A percentile compares a stretch with the other conserved stretches of the same genome.
These are phyloP conservation scores for Begonia masoniana DNA, from an alignment of 306 rosid genomes.

Conservation along the genomic window DNA sequence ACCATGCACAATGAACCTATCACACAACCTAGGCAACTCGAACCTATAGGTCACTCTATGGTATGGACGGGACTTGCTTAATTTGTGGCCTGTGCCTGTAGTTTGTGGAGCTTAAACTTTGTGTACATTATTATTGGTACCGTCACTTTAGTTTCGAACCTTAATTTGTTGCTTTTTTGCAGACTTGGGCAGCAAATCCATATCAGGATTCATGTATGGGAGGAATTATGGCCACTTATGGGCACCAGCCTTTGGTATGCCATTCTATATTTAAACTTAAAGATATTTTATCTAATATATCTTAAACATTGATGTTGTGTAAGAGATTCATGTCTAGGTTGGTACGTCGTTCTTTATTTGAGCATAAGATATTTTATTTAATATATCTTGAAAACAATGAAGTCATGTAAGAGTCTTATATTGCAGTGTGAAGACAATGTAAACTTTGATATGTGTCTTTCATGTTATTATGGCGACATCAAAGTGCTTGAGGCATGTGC, in stretches of 20 bases:
- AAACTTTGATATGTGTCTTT: too few relatives aligned
- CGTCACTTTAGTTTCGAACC: conserved; percentile 12
- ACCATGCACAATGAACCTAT: conserved; percentile 36
- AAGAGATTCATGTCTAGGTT: conserved; percentile 52
- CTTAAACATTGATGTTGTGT: conserved; percentile 39
- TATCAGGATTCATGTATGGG: conserved; percentile 77
- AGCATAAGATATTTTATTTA: background rate
- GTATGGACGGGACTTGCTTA: too few relatives aligned
- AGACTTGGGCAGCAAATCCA: conserved; percentile 92
- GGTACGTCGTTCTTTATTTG: conserved; percentile 19
- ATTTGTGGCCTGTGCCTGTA: conserved; percentile 30
- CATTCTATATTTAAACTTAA: too few relatives aligned
- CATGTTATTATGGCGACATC: too few relatives aligned
- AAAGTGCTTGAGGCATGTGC: too few relatives aligned
- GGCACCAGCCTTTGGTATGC: conserved; percentile 65
- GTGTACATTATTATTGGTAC: background rate
- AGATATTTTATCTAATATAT: conserved; percentile 5
- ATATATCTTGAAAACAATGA: conserved; percentile 1
- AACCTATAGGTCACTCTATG: conserved; percentile 89
- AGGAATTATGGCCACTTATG: conserved; percentile 86
- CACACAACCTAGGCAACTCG: conserved; percentile 64
- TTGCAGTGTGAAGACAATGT: background rate
- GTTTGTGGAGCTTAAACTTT: background rate
- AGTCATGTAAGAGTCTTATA: background rate
- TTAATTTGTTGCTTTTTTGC: conserved; percentile 19